These are phyloP conservation scores for Umbelopsis sp. DNA, from an alignment of 192 early-diverging fungal genomes.

Conservation along the genomic window DNA sequence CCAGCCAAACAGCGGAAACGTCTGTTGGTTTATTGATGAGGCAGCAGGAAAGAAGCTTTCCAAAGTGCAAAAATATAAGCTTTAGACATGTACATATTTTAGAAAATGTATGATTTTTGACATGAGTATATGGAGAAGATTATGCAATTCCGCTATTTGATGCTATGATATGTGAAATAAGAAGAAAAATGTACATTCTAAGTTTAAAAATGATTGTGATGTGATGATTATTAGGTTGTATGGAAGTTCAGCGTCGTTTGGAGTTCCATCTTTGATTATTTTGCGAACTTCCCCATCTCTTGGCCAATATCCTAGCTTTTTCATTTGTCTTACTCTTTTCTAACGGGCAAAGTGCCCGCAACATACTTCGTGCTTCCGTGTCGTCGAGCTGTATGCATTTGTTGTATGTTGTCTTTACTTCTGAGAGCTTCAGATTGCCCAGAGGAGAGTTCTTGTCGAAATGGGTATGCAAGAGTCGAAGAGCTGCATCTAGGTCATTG, in stretches of 20 bases:
- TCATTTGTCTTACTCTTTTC: slow-evolving; percentile 34
- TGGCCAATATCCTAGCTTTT: slow-evolving; percentile 43
- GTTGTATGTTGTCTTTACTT: slow-evolving; percentile 54
- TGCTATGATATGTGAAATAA: slow-evolving; percentile 2
- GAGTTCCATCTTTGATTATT: slow-evolving; percentile 3
- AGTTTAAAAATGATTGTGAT: neutral
- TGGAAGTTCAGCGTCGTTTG: neutral
- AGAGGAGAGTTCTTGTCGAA: slow-evolving; percentile 35
- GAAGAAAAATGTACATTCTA: neutral
- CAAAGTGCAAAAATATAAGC: slow-evolving; percentile 9
- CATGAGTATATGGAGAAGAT: too few relatives aligned
- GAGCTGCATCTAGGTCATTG: slow-evolving; percentile 49
- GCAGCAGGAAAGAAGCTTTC: slow-evolving; percentile 58
- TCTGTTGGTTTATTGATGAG: slow-evolving; percentile 82
- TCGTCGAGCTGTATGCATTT: slow-evolving; percentile 55
- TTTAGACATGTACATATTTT: neutral
- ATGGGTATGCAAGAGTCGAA: slow-evolving; percentile 53
- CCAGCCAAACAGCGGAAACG: slow-evolving; percentile 56
- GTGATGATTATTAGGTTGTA: slow-evolving; percentile 1
- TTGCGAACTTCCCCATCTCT: slow-evolving; percentile 57
- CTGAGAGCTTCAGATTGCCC: slow-evolving; percentile 43
- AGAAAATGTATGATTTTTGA: neutral
- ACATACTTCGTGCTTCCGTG: slow-evolving; percentile 46
- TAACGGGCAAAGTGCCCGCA: slow-evolving; percentile 52
- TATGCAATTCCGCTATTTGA: too few relatives aligned